Evolutionary conservation across 1,139 yeast genomes (phyloP).

Genomic region (Yamadazyma dendronema): DNA sequence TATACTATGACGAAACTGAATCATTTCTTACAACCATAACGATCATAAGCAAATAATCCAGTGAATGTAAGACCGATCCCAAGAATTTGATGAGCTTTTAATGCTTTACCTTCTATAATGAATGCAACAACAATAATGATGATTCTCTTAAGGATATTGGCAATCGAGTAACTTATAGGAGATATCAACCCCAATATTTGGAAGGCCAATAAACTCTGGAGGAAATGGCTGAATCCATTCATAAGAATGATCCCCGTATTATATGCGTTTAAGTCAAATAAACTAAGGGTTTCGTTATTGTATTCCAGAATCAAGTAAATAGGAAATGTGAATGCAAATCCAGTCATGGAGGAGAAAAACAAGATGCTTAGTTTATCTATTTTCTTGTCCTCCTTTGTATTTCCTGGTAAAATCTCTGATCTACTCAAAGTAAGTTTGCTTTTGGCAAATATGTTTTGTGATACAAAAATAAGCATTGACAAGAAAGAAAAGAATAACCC

Average conservation of each 20-base stretch:
- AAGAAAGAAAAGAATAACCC: constrained; percentile 77
- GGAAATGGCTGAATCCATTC: constrained; percentile 79
- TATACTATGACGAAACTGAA: too few relatives aligned
- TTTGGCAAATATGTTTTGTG: constrained; percentile 90
- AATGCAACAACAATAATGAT: constrained; percentile 81
- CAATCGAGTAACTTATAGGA: constrained; percentile 89
- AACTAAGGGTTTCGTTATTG: constrained; percentile 29
- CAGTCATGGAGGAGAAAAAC: constrained; percentile 80
- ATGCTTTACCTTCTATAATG: constrained; percentile 67
- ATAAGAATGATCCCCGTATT: constrained; percentile 40
- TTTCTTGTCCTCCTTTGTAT: constrained; percentile 32
- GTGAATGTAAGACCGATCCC: constrained; percentile 69
- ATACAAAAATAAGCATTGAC: constrained; percentile 83
- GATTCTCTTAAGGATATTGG: constrained; percentile 83
- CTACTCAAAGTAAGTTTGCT: constrained; percentile 58
- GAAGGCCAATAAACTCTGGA: constrained; percentile 85
- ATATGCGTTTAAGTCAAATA: constrained; percentile 31
- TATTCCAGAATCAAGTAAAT: constrained; percentile 71
- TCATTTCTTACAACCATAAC: constrained; percentile 26
- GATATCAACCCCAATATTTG: constrained; percentile 82
- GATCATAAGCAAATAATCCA: constrained; percentile 69
- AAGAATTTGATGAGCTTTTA: constrained; percentile 53
- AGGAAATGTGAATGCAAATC: constrained; percentile 76
- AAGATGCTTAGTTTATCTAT: constrained; percentile 81
- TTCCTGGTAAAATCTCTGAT: constrained; percentile 20